Base-by-base conservation (phyloP, 2,329 filamentous ascomycete species). In the Ceratocystis cubensis region DNA sequence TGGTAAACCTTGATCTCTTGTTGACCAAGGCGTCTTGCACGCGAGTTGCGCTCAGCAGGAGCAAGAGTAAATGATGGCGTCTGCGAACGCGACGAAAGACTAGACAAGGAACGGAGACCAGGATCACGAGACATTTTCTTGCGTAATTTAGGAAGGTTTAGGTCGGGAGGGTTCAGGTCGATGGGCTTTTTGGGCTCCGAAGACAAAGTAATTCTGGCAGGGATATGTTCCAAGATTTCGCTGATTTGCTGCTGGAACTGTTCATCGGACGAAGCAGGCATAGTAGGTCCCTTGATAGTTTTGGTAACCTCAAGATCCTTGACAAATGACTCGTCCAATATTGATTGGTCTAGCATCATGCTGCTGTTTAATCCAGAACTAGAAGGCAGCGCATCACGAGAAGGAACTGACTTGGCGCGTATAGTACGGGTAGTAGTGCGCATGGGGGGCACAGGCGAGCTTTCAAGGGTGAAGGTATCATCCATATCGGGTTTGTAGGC, bases 1-100 rank as follows among this genome's bases (percentile, higher is more conserved):
- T 97, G 92, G 72, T 97, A 99, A 1, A 96, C 81, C 74, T 92
- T 91, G 72, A 96, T 93, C 68, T 93, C 92, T 63, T 86, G 83
- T 66, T 86, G 82, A 10, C 66, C 67, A 37, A 61, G 53, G n/a
- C 61, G 64, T 30, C 81, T 78, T 0, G 79, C 76, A 7, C 82
- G 80, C 25, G 76, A 78, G 71, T 82, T 81, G 22, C 75, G 73
- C 66, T 75, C 75, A 17, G 80, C 86, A 0, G 88, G 87, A 20
- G 86, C 86, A 0, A 91, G 79, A 5, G 85, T 87, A 71, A 91
- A 84, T 1, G 87, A 86, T 4, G 86, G 85, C 0, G 84, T 87
- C 5, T 81, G 79, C 0, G 85, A 83, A 44, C 83, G 79, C 22
- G 82, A 81, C 4, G 81, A 81, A 72, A 80, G 71, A 66, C 77